Evolutionary conservation across 1,284 basidiomycete genomes (phyloP).

Genomic region (Exobasidium cylindrosporum): DNA sequence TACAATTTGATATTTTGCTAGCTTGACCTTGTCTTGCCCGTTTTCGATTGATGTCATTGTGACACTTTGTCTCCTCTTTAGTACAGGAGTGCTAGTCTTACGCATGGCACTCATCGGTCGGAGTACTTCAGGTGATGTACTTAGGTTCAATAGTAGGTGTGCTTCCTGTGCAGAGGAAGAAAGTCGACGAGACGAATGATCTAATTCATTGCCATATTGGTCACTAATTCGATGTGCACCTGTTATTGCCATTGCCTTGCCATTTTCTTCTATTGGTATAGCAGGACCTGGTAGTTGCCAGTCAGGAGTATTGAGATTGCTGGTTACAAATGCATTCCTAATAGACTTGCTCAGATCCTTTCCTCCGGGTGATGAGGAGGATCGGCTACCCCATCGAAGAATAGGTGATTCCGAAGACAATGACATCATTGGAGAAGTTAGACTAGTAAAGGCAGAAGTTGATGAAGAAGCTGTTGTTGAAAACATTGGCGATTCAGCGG

Average conservation of each 20-base stretch:
- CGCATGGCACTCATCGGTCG: conserved; percentile 20
- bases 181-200: conserved; percentile 2
- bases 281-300: conserved; percentile 4
- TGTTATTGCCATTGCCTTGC: too few species aligned
- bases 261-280: background rate
- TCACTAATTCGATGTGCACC: background rate
- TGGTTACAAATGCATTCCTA: background rate
- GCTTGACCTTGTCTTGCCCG: too few species aligned
- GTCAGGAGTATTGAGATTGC: background rate
- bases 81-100: background rate
- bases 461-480: conserved; percentile 7
- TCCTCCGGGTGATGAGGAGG: background rate
- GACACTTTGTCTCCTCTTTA: background rate
- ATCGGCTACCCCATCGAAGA: conserved; percentile 21
- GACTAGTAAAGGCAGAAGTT: conserved; percentile 9
- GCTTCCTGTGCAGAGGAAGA: conserved; percentile 20
- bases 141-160: conserved; percentile 29
- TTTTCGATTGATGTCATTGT: background rate
- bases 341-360: background rate
- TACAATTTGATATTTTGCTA: background rate
- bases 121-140: conserved; percentile 34
- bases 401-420: conserved; percentile 37
- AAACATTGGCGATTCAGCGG: conserved; percentile 9
- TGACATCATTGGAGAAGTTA: conserved; percentile 40
- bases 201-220: too few species aligned